Percentiles rank a stretch among this genome's conserved stretches.
These are phyloP conservation scores for Pilasporangium apinafurcum DNA, from an alignment of 352 stramenopile species.

Conservation along the genomic window DNA sequence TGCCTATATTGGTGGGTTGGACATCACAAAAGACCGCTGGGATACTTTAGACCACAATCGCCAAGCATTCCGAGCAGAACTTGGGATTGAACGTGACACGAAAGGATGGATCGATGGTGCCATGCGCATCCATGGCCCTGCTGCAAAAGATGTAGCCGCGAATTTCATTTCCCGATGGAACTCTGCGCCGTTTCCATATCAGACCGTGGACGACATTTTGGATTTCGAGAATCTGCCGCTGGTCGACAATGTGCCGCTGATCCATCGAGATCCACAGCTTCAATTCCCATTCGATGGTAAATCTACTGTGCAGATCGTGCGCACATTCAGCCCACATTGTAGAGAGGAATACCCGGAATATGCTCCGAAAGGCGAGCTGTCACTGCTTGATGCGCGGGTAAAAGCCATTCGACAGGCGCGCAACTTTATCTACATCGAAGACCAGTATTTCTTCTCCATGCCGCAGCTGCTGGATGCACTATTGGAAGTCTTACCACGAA, in stretches of 20 bases:
- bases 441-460: constrained; percentile 69
- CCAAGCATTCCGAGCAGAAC: constrained; percentile 22
- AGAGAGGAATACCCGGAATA: constrained; percentile 27
- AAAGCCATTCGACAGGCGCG: constrained; percentile 48
- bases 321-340: constrained; percentile 46
- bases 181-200: constrained; percentile 16
- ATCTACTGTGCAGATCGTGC: constrained; percentile 36
- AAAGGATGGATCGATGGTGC: constrained; percentile 62
- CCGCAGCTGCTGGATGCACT: constrained; percentile 49
- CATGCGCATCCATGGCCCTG: constrained; percentile 32
- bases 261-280: constrained; percentile 3
- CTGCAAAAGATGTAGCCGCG: constrained; percentile 43
- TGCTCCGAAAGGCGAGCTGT: constrained; percentile 45
- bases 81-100: constrained; percentile 25
- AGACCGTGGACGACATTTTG: constrained; percentile 37
- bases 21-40: constrained; percentile 52
- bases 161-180: constrained; percentile 73
- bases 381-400: constrained; percentile 37
- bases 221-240: constrained; percentile 38
- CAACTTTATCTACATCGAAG: constrained; percentile 67
- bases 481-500: constrained; percentile 24
- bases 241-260: constrained; percentile 6
- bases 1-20: constrained; percentile 47
- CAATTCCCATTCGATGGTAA: constrained; percentile 7
- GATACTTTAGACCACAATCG: constrained; percentile 57